Percentiles rank a stretch among this genome's conserved stretches.
phyloP scores from a whole-genome alignment of 2,329 filamentous ascomycete genomes.

The Sarocladiaceae sp. region DNA sequence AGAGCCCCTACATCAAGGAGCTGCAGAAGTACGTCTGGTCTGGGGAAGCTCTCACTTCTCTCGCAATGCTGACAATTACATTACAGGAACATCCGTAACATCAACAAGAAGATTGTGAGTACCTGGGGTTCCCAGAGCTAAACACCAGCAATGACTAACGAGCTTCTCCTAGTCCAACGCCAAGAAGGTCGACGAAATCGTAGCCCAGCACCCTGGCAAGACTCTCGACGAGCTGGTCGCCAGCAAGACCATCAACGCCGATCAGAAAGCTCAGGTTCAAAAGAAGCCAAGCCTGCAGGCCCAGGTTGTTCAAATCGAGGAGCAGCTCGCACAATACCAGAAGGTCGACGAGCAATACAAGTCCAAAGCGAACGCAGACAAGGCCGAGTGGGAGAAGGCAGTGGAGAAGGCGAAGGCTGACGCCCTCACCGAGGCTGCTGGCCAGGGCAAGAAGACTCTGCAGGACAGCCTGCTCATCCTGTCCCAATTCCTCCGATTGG shows the following conservation, averaged over 20 bases:
- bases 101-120: conserved; percentile 90
- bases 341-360: conserved; percentile 73
- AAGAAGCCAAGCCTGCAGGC: conserved; percentile 72
- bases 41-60: background rate
- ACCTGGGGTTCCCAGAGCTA: background rate
- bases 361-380: conserved; percentile 52
- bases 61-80: conserved; percentile 14
- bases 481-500: conserved; percentile 76
- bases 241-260: conserved; percentile 70
- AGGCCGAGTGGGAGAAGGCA: conserved; percentile 56
- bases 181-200: conserved; percentile 66
- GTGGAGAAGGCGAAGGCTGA: conserved; percentile 53
- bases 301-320: conserved; percentile 66
- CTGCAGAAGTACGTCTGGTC: conserved; percentile 74
- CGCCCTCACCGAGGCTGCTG: conserved; percentile 41
- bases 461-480: conserved; percentile 64
- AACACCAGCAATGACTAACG: background rate
- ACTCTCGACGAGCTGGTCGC: conserved; percentile 69
- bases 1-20: conserved; percentile 81
- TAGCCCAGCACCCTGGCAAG: conserved; percentile 66
- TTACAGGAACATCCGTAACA: conserved; percentile 78
- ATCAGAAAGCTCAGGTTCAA: conserved; percentile 71
- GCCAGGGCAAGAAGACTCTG: conserved; percentile 42
- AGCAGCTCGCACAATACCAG: conserved; percentile 70
- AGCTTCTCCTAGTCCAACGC: conserved; percentile 54